phyloP scores from a whole-genome alignment of 164 flowering plant species.

The Chimonanthus salicifolius region DNA sequence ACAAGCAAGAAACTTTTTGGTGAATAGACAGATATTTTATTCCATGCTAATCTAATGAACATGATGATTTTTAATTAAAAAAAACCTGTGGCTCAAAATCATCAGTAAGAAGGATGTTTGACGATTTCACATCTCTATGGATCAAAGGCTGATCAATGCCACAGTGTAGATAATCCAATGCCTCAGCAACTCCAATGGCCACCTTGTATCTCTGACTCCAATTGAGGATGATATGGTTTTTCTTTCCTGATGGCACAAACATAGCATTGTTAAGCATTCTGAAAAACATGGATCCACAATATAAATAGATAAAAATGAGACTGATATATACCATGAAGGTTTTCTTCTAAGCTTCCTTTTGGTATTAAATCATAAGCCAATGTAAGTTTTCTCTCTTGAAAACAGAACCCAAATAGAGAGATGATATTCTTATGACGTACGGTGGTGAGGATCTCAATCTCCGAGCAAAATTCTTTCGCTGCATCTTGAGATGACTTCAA shows the following conservation, averaged over 20 bases:
- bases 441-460: conserved; percentile 78
- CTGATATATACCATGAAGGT: conserved; percentile 63
- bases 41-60: background rate
- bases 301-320: background rate
- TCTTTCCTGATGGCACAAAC: conserved; percentile 16
- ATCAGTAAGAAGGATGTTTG: conserved; percentile 79
- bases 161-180: conserved; percentile 74
- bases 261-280: background rate
- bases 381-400: conserved; percentile 57
- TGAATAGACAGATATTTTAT: background rate
- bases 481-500: conserved; percentile 67
- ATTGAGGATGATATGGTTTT: conserved; percentile 40
- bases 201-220: conserved; percentile 86
- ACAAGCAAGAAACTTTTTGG: conserved; percentile 9
- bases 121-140: conserved; percentile 96
- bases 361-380: conserved; percentile 77
- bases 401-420: conserved; percentile 81
- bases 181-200: conserved; percentile 89
- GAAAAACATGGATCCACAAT: background rate
- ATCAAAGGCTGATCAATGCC: conserved; percentile 55
- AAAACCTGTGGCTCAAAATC: conserved; percentile 88
- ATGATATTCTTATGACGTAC: conserved; percentile 73
- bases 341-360: conserved; percentile 92
- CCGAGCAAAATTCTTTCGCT: conserved; percentile 63
- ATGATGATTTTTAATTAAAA: background rate